Evolutionary conservation across 2,329 filamentous ascomycete species (phyloP), one percentile per base, ranked within the genome.

Genomic region (Aspergillus thermomutatus): DNA sequence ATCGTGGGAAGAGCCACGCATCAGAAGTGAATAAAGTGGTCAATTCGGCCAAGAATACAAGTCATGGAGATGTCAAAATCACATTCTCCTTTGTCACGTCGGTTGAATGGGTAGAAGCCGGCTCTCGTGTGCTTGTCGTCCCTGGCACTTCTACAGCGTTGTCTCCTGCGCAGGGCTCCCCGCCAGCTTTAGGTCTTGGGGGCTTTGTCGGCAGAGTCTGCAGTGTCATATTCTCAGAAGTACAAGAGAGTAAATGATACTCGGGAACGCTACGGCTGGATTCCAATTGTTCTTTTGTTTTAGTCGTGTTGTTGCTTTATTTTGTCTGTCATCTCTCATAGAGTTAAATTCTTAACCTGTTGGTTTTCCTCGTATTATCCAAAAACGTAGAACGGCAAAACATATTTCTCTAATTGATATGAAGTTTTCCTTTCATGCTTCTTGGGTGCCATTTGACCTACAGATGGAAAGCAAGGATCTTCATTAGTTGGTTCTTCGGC

Each of bases 101-200:
- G 8, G 77, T 80, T 37, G 84, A 87, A 67, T 86, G 80, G 72
- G 74, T 87, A 25, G 79, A 84, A 63, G 55, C 78, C 10, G 83
- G 79, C 6, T 82, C 82, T n/a, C 79, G 78, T 58, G 79, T 86
- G 10, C 72, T 87, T 26, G 78, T 87, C 9, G 83, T 87, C 77
- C 83, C 84, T 3, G 83, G 83, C 17, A 78, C 82, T 45, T 81
- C 81, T 2, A 64, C 69, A 26, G 70, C 80, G 2, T 77, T 79
- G 37, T 79, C 79, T 10, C 77, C 80, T 10, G 77, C 75, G 10
- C 77, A 77, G 41, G 77, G 75, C 2, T 73, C 78, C 27, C 77
- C 77, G 54, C 77, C 80, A 1, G 67, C 81, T 11, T 79, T 80
- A 9, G 82, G 82, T 1, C 64, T 87, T 10, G 83, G 85, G 56